phyloP scores from a whole-genome alignment of 1,139 yeast genomes.

The Candida glucosophila region DNA sequence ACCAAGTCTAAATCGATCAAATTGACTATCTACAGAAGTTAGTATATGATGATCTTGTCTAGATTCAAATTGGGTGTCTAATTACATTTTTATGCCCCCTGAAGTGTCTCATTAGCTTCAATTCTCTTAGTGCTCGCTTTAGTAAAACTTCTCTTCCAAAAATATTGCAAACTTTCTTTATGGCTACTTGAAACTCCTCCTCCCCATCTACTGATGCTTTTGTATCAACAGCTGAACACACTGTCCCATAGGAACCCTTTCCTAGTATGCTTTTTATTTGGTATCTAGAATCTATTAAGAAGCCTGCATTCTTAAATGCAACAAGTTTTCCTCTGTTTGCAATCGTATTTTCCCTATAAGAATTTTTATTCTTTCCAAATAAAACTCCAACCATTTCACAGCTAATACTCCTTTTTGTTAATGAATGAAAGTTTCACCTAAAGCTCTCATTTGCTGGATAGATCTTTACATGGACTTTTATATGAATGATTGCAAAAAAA shows the following conservation, averaged over 20 bases:
- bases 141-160: conserved; percentile 56
- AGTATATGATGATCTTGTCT: conserved; percentile 1
- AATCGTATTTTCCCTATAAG: too few species aligned
- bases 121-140: conserved; percentile 70
- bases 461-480: too few species aligned
- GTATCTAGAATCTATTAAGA: conserved; percentile 61
- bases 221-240: conserved; percentile 71
- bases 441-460: too few species aligned
- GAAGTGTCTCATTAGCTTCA: conserved; percentile 69
- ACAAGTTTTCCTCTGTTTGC: conserved; percentile 1
- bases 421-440: too few species aligned
- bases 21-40: conserved; percentile 44
- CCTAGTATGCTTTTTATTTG: conserved; percentile 61
- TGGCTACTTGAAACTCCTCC: conserved; percentile 44
- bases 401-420: too few species aligned
- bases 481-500: too few species aligned
- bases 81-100: conserved; percentile 69
- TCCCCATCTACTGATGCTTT: conserved; percentile 12
- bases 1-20: conserved; percentile 70
- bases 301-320: conserved; percentile 26
- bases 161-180: conserved; percentile 68
- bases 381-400: too few species aligned
- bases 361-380: too few species aligned
- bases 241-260: conserved; percentile 85
- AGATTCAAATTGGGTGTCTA: too few species aligned